Evolutionary conservation across 805 yeast species (phyloP), one percentile per base, ranked within the genome.

Genomic region (Teunomyces stri): DNA sequence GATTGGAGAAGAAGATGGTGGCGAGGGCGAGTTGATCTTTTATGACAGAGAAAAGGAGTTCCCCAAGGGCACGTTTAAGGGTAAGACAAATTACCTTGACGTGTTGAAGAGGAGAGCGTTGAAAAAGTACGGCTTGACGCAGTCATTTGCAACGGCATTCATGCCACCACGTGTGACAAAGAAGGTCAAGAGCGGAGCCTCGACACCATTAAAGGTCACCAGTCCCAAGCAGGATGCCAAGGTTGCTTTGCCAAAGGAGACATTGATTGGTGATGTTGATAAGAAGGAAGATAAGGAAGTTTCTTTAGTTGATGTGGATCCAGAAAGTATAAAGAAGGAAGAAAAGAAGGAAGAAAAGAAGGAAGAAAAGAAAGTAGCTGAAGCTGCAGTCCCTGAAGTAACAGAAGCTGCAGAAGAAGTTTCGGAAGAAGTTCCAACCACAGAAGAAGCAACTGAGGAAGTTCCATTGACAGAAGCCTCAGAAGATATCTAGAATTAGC

Each of bases 1-100:
- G 64, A 60, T 72, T 56, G 77, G 76, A 6, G 76, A 72, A 43
- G 75, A 72, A 51, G 78, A 72, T 45, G 77, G 70, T 52, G 75
- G 63, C 39, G 65, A 69, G 51, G 78, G 78, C 5, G 76, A 73
- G 50, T 70, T 73, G 45, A 49, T 58, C 20, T 73, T 62, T 50
- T 64, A 52, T 45, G 77, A 73, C 49, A 61, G 63, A 46, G 71
- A 62, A 34, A 59, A 61, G 13, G 76, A 71, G 55, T 70, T 72
- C 39, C 64, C 65, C 35, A 57, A 58, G 38, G 60, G 60, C 3
- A 42, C 54, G 9, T 48, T 52, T 33, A 59, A 55, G 40, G 67
- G 65, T 9, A 48, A 44, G 18, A 54, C 68, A n/a, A 59, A 64
- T n/a, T 73, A 72, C 54, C 59, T 73, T 36, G 78, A 73, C 31